Percentiles rank a stretch among this genome's conserved stretches.
phyloP scores from a whole-genome alignment of 2,329 filamentous ascomycete genomes.

The Penicillium sp. region DNA sequence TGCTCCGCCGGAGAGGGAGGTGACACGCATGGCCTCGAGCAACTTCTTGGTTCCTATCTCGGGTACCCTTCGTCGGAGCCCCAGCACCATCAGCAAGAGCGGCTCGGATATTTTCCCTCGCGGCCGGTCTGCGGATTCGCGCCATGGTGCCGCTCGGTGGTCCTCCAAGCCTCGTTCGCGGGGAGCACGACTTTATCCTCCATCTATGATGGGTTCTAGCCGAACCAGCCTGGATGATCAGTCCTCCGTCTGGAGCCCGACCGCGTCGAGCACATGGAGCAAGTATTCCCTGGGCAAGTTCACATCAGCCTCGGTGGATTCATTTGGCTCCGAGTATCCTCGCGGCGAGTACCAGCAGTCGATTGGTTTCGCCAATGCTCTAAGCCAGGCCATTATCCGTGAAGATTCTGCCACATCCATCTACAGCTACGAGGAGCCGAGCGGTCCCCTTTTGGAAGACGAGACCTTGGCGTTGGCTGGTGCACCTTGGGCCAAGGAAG shows the following conservation, averaged over 20 bases:
- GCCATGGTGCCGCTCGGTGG: conserved; percentile 70
- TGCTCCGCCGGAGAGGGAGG: conserved; percentile 52
- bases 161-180: conserved; percentile 83
- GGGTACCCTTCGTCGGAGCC: conserved; percentile 74
- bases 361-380: conserved; percentile 94
- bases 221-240: conserved; percentile 92
- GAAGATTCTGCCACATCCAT: conserved; percentile 63
- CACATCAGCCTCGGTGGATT: conserved; percentile 89
- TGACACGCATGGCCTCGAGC: conserved; percentile 48
- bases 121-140: conserved; percentile 68
- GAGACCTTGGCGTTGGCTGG: conserved; percentile 89
- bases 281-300: conserved; percentile 89
- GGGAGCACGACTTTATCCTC: conserved; percentile 67
- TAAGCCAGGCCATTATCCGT: conserved; percentile 94
- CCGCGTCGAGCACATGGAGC: conserved; percentile 91
- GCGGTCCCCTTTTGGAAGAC: conserved; percentile 76
- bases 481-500: conserved; percentile 98
- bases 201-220: conserved; percentile 83
- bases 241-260: conserved; percentile 88
- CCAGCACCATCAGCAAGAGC: conserved; percentile 89
- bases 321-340: conserved; percentile 74
- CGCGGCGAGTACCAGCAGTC: conserved; percentile 89
- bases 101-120: conserved; percentile 76
- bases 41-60: conserved; percentile 70
- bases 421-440: conserved; percentile 60